Conservation (phyloP, 495 filamentous ascomycete species). For the Aspergillus nanangensis region DNA sequence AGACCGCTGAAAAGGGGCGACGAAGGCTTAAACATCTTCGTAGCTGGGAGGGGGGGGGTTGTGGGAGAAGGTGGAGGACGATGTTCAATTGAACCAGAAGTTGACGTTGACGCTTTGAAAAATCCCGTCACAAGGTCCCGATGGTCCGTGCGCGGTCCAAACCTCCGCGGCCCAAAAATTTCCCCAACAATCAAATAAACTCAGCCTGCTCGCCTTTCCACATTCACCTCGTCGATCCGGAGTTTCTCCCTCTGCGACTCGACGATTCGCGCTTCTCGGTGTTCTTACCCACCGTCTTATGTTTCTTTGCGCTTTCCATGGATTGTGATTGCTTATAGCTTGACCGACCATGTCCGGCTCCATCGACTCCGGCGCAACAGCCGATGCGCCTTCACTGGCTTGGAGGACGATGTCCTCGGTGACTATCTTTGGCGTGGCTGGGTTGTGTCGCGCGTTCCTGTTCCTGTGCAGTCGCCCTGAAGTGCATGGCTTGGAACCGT, state of each 20-base stretch:
- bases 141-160: slow-evolving; percentile 14
- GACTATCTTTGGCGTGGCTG: slow-evolving; percentile 41
- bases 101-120: too few relatives aligned
- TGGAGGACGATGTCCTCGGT: slow-evolving; percentile 39
- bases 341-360: slow-evolving; percentile 19
- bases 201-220: neutral
- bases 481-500: slow-evolving; percentile 66
- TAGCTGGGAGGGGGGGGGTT: neutral
- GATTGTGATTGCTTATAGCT: slow-evolving; percentile 23
- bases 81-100: too few relatives aligned
- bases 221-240: slow-evolving; percentile 11
- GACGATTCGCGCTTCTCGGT: too few relatives aligned
- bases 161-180: slow-evolving; percentile 20
- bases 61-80: neutral
- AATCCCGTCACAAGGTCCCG: slow-evolving; percentile 13
- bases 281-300: too few relatives aligned
- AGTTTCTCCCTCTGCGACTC: slow-evolving; percentile 6
- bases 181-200: slow-evolving; percentile 12
- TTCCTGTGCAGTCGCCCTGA: slow-evolving; percentile 45
- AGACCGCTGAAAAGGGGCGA: slow-evolving; percentile 74
- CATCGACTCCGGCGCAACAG: slow-evolving; percentile 38
- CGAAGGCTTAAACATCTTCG: slow-evolving; percentile 65
- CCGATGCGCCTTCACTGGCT: slow-evolving; percentile 35
- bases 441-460: slow-evolving; percentile 44
- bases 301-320: slow-evolving; percentile 19